A percentile compares a stretch with the other conserved stretches of the same genome.
Conservation (phyloP, 768 basidiomycete genomes). For the Tulasnella sp. region DNA sequence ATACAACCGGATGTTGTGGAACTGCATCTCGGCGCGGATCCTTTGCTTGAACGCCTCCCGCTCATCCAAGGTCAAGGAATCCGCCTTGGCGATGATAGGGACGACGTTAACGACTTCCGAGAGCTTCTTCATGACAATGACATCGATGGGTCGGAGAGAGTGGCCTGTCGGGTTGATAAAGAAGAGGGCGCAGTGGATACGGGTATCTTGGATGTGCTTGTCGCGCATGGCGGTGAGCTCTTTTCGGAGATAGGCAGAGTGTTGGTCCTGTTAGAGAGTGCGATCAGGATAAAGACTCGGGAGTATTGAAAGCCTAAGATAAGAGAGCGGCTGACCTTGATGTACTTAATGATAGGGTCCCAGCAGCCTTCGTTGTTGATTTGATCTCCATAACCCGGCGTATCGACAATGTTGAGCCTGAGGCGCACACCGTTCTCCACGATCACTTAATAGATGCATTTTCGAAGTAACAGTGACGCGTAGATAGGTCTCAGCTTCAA, state of each 20-base stretch:
- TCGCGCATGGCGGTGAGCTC: conserved; percentile 98
- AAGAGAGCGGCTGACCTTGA: conserved; percentile 39
- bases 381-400: conserved; percentile 96
- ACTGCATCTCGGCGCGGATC: conserved; percentile 87
- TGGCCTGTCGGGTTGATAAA: conserved; percentile 99
- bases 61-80: conserved; percentile 89
- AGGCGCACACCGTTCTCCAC: conserved; percentile 92
- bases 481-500: background rate
- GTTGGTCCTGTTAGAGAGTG: conserved; percentile 59
- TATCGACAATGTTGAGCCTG: conserved; percentile 95
- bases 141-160: conserved; percentile 88
- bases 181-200: conserved; percentile 96
- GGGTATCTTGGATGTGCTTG: conserved; percentile 95
- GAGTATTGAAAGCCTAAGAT: background rate
- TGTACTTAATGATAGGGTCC: conserved; percentile 98
- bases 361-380: conserved; percentile 99
- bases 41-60: conserved; percentile 86
- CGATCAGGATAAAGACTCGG: background rate
- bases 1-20: conserved; percentile 89
- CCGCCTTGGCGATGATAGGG: conserved; percentile 97
- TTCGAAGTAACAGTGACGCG: background rate
- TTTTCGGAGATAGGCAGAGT: conserved; percentile 96
- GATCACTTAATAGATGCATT: conserved; percentile 82
- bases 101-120: conserved; percentile 99
- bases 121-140: conserved; percentile 98